A percentile compares a stretch with the other conserved stretches of the same genome.
Evolutionary conservation across 257 asterid genomes (phyloP).

Genomic region (Lantana camara): DNA sequence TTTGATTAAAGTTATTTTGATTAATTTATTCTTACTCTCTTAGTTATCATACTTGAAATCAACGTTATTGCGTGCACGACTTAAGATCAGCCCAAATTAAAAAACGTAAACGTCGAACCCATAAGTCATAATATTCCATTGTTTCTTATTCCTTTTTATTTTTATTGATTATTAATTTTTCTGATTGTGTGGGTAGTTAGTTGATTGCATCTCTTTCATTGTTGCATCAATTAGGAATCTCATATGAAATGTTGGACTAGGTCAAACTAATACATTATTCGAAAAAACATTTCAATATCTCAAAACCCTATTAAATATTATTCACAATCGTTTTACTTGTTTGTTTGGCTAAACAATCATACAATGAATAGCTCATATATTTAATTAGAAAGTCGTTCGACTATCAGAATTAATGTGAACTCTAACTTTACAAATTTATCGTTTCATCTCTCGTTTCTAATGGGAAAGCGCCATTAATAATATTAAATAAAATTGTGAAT

Average conservation of each 20-base stretch:
- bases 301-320: no score
- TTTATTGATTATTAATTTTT: background rate
- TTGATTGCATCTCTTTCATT: conserved; percentile 10
- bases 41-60: background rate
- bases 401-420: no score
- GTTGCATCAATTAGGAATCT: background rate
- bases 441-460: no score
- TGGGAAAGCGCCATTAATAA: no score
- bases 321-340: no score
- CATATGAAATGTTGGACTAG: background rate
- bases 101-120: background rate
- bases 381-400: no score
- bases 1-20: background rate
- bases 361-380: no score
- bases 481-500: no score
- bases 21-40: background rate
- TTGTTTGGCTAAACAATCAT: no score
- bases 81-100: background rate
- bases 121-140: background rate
- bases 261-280: background rate
- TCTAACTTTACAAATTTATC: no score
- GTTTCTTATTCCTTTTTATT: background rate
- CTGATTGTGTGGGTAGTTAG: conserved; percentile 4
- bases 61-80: background rate
- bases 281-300: no score